These are phyloP conservation scores for Cercophora sp. DNA, from an alignment of 495 filamentous ascomycete genomes.

Conservation along the genomic window DNA sequence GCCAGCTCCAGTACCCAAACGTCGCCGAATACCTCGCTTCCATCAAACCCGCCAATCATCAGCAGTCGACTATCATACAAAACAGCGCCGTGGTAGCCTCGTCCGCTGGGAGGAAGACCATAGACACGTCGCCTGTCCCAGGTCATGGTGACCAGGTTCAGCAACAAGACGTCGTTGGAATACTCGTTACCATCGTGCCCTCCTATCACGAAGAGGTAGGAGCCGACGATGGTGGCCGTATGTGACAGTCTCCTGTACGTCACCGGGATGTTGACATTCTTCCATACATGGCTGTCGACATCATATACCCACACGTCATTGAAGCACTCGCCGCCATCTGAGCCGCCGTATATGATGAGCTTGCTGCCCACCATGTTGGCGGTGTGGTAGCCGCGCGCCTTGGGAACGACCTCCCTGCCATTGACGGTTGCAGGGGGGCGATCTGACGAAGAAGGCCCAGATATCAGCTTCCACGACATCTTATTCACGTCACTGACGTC, in stretches of 20 bases:
- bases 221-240: conserved; percentile 62
- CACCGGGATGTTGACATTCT: conserved; percentile 46
- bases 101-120: conserved; percentile 55
- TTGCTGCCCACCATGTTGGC: conserved; percentile 67
- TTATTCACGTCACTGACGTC: conserved; percentile 60
- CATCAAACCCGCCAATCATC: conserved; percentile 62
- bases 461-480: conserved; percentile 60
- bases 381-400: conserved; percentile 62
- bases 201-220: conserved; percentile 62
- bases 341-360: conserved; percentile 63
- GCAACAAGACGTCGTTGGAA: conserved; percentile 58
- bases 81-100: conserved; percentile 61
- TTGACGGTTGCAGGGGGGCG: conserved; percentile 3
- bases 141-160: conserved; percentile 65
- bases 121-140: conserved; percentile 62
- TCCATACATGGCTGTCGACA: conserved; percentile 54
- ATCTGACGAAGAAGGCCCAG: conserved; percentile 27
- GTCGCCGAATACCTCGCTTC: conserved; percentile 59
- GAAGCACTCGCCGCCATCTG: conserved; percentile 63
- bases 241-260: conserved; percentile 58
- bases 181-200: conserved; percentile 67
- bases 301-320: conserved; percentile 67
- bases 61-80: conserved; percentile 58
- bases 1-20: conserved; percentile 61
- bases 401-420: conserved; percentile 41